Evolutionary conservation across 1,139 yeast species (phyloP), one percentile per base, ranked within the genome.

Genomic region (Zygoascus hellenicus): DNA sequence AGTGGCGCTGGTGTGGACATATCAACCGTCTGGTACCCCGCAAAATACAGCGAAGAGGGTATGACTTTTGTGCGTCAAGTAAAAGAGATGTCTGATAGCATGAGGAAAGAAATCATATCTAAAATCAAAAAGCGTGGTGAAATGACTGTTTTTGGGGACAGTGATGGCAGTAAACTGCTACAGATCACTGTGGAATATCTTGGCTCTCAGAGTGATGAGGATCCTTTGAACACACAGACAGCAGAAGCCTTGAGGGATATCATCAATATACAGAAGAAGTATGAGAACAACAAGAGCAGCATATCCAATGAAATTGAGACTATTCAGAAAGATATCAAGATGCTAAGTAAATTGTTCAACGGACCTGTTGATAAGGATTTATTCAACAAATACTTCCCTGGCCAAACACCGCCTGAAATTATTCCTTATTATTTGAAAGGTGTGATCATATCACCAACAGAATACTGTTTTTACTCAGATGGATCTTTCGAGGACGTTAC

Each of bases 11-110:
- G 75, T 0, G 58, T 74, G 40, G 56, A 58, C 10, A 43, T 73
- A 14, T 66, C 67, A 2, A 59, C 63, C 4, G 53, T 52, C 11
- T 69, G 75, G 57, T 75, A 71, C 48, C 80, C 80, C 0, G 76
- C 72, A 47, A 60, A 77, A 6, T 76, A 71, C 54, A 60, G 73
- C 0, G 49, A 57, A 17, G 65, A 64, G 13, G 61, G 63, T 30
- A 54, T 52, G 14, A 53, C 55, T 0, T 51, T 55, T 5, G 52
- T 67, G 29, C 42, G 47, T 6, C 52, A 56, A 3, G 43, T 65
- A 0, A 41, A 47, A 13, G 41, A 42, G 6, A 48, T 56, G 13
- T 48, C 53, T 9, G 47, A 52, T 7, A 51, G 48, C 9, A 34
- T 64, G 4, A 60, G 59, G 7, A 58, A 58, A 26, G 58, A 66